These are phyloP conservation scores for Euphorbia pulcherrima DNA, from an alignment of 345 rosid genomes.

Conservation along the genomic window DNA sequence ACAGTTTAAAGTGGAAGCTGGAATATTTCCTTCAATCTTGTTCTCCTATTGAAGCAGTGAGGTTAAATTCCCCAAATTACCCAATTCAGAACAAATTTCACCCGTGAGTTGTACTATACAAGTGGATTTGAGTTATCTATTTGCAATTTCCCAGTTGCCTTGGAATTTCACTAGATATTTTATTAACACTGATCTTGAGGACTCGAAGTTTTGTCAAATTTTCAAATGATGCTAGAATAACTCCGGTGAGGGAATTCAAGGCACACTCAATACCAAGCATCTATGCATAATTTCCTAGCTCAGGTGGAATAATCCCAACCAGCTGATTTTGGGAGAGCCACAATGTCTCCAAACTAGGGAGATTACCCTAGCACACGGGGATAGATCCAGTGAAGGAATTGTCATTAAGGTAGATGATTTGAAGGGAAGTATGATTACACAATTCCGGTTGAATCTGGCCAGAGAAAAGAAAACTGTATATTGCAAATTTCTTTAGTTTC, in stretches of 20 bases:
- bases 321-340: constrained; percentile 73
- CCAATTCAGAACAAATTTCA: constrained; percentile 56
- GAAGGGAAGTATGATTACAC: constrained; percentile 64
- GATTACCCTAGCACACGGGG: constrained; percentile 49
- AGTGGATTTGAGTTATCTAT: constrained; percentile 61
- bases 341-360: constrained; percentile 49
- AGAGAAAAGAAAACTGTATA: constrained; percentile 66
- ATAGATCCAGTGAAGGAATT: constrained; percentile 72
- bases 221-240: constrained; percentile 59
- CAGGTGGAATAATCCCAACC: constrained; percentile 64
- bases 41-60: constrained; percentile 80
- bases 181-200: constrained; percentile 71
- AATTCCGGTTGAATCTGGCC: constrained; percentile 77
- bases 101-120: constrained; percentile 82
- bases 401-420: no score
- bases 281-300: constrained; percentile 60
- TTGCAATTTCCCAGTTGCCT: constrained; percentile 50
- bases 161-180: constrained; percentile 73
- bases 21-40: constrained; percentile 71
- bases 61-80: constrained; percentile 54
- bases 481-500: constrained; percentile 66
- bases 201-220: constrained; percentile 51
- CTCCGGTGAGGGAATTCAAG: constrained; percentile 69
- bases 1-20: constrained; percentile 55
- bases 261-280: constrained; percentile 61